A percentile compares a stretch with the other conserved stretches of the same genome.
Evolutionary conservation across 2,329 filamentous ascomycete species (phyloP).

Genomic region (Diaporthe citrichinensis): DNA sequence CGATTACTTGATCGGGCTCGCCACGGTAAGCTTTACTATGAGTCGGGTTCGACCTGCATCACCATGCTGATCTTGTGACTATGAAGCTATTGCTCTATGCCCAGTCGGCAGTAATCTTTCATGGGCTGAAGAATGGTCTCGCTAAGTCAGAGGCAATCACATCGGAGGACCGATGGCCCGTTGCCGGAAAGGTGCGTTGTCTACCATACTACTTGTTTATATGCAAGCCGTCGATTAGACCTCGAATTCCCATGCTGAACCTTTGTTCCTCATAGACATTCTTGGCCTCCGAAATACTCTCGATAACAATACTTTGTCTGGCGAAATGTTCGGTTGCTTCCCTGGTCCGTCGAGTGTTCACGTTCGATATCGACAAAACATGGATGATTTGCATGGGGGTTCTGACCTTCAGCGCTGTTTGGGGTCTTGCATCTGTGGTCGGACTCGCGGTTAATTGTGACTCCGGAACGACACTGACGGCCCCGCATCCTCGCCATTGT

Average conservation of each 20-base stretch:
- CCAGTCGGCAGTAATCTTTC: constrained; percentile 13
- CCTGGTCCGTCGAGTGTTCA: constrained; percentile 26
- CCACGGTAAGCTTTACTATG: constrained; percentile 14
- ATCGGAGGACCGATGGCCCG: not conserved
- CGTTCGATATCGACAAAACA: constrained; percentile 9
- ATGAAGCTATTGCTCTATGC: not conserved
- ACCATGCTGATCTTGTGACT: not conserved
- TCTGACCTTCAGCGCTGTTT: not conserved
- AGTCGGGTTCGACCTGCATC: no score
- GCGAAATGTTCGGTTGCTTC: constrained; percentile 29
- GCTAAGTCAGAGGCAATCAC: constrained; percentile 23
- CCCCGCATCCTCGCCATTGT: not conserved
- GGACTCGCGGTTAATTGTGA: constrained; percentile 19
- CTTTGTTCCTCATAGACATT: not conserved
- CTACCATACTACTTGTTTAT: not conserved
- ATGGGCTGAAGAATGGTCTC: constrained; percentile 18
- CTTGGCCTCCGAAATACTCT: constrained; percentile 20
- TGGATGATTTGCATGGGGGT: not conserved
- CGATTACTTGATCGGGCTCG: constrained; percentile 26
- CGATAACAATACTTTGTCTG: not conserved
- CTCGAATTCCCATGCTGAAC: not conserved
- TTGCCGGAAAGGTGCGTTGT: constrained; percentile 20
- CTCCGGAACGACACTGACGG: not conserved
- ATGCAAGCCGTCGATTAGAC: no score
- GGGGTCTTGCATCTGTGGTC: constrained; percentile 8